phyloP scores from a whole-genome alignment of 2,329 filamentous ascomycete genomes.

The Phyllosticta ampelicida region DNA sequence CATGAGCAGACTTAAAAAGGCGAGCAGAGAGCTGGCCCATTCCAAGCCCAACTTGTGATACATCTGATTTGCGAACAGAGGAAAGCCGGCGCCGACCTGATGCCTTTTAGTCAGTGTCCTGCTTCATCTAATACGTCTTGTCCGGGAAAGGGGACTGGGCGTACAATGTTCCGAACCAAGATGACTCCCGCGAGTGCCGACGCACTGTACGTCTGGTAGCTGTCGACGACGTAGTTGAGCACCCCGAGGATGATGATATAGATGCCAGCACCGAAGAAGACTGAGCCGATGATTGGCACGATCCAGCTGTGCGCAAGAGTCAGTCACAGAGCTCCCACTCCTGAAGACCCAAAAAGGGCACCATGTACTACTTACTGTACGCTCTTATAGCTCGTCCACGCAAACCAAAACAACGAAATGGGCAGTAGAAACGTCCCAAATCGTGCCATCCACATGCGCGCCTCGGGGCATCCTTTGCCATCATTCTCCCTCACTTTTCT shows the following conservation, averaged over 20 bases:
- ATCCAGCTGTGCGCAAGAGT: constrained; percentile 9
- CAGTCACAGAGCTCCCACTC: neutral
- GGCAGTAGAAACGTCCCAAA: constrained; percentile 14
- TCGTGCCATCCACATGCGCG: constrained; percentile 16
- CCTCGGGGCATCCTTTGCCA: constrained; percentile 19
- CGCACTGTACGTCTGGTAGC: constrained; percentile 13
- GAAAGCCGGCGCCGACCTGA: constrained; percentile 18
- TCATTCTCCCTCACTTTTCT: constrained; percentile 12
- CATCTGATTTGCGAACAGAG: constrained; percentile 19
- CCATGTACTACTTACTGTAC: constrained; percentile 4
- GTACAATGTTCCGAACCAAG: constrained; percentile 9
- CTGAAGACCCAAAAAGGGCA: neutral
- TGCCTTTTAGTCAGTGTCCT: neutral
- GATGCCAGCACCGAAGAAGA: constrained; percentile 15
- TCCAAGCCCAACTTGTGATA: constrained; percentile 25
- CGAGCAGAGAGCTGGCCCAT: constrained; percentile 30
- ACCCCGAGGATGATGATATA: constrained; percentile 17
- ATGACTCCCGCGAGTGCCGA: constrained; percentile 13
- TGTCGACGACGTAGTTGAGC: constrained; percentile 16
- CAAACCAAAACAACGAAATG: constrained; percentile 20
- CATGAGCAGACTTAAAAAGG: constrained; percentile 27
- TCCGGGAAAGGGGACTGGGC: constrained; percentile 14
- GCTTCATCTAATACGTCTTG: constrained; percentile 5
- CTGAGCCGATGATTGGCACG: constrained; percentile 14
- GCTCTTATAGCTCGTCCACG: constrained; percentile 11